These are phyloP conservation scores for Dinochytrium kinnereticum DNA, from an alignment of 371 early-diverging fungal species.

Conservation along the genomic window DNA sequence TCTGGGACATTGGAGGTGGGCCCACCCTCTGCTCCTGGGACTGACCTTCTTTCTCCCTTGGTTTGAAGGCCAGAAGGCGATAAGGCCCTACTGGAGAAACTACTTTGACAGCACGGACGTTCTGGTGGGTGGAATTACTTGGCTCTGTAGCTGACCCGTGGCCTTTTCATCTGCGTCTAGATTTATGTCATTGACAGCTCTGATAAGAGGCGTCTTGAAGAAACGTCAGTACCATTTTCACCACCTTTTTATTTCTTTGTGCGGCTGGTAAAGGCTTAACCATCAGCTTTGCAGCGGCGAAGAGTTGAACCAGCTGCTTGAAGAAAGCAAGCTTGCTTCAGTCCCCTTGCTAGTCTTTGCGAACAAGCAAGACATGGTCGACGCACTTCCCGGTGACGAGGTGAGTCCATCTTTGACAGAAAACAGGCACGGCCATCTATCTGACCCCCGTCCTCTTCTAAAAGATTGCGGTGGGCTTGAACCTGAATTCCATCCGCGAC, in stretches of 20 bases:
- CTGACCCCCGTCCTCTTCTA: neutral
- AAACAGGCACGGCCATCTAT: neutral
- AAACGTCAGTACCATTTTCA: conserved; percentile 45
- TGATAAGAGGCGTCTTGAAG: conserved; percentile 56
- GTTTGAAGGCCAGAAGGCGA: conserved; percentile 63
- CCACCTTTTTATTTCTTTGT: neutral
- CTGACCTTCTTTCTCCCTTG: neutral
- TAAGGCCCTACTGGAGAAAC: conserved; percentile 71
- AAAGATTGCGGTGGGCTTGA: conserved; percentile 55
- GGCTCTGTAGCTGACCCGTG: neutral
- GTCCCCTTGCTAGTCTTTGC: conserved; percentile 62
- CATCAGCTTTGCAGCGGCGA: conserved; percentile 40
- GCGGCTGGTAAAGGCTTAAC: neutral
- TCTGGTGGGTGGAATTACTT: conserved; percentile 42
- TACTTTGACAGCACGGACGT: conserved; percentile 73
- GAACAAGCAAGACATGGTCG: conserved; percentile 60
- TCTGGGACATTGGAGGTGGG: conserved; percentile 73
- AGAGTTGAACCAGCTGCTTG: conserved; percentile 54
- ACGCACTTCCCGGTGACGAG: conserved; percentile 54
- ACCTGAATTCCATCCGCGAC: conserved; percentile 56
- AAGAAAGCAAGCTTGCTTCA: conserved; percentile 54
- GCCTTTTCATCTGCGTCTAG: conserved; percentile 15
- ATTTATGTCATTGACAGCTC: conserved; percentile 60
- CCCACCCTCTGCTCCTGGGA: neutral
- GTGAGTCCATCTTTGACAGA: conserved; percentile 20